Percentiles rank a stretch among this genome's conserved stretches.
Evolutionary conservation across 2,329 filamentous ascomycete species (phyloP).

Genomic region (Pseudogymnoascus pannorum): DNA sequence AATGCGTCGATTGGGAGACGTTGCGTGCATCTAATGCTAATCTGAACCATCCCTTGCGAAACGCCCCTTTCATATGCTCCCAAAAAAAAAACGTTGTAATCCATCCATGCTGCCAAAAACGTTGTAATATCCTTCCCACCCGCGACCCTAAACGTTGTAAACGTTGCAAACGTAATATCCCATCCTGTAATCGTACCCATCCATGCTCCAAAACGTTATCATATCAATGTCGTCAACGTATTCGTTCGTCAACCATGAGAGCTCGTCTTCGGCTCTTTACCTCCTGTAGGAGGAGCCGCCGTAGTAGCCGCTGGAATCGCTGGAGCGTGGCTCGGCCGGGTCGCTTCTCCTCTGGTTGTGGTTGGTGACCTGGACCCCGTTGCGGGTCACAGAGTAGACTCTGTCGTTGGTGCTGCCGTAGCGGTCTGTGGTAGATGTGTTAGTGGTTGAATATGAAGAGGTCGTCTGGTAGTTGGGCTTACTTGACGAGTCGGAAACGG

Average conservation of each 20-base stretch:
- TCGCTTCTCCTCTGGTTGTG: background rate
- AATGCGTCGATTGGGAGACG: background rate
- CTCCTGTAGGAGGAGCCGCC: background rate
- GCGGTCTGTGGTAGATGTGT: background rate
- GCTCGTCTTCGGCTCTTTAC: background rate
- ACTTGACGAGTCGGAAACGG: background rate
- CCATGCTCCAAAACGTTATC: background rate
- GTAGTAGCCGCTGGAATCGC: background rate
- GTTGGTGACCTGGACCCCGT: slow-evolving; percentile 6
- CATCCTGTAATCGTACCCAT: background rate
- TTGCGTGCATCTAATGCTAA: background rate
- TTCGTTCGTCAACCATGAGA: background rate
- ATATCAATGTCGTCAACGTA: background rate
- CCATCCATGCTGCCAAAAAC: background rate
- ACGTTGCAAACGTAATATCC: background rate
- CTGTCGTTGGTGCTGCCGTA: background rate
- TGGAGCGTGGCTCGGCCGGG: background rate
- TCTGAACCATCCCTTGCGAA: background rate
- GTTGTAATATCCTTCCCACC: background rate
- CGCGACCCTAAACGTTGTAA: background rate
- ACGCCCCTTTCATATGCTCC: background rate
- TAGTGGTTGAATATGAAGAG: background rate
- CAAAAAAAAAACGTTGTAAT: background rate
- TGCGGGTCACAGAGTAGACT: slow-evolving; percentile 5
- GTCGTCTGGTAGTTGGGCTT: background rate